phyloP scores from a whole-genome alignment of 2,329 filamentous ascomycete genomes.

The Fusarium globosum region DNA sequence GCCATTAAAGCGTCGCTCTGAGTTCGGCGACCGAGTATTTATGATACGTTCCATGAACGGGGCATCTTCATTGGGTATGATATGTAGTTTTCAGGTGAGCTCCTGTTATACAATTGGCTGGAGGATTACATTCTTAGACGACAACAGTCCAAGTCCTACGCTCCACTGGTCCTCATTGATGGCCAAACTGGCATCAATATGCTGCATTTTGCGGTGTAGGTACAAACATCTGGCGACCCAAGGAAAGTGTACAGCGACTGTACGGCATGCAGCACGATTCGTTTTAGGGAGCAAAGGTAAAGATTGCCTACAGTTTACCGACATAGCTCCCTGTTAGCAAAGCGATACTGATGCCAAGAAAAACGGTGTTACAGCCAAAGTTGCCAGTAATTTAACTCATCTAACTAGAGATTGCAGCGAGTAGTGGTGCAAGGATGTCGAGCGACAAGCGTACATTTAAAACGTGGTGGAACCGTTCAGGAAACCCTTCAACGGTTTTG shows the following conservation, averaged over 20 bases:
- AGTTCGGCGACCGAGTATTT: not conserved
- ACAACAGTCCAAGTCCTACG: not conserved
- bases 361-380: constrained; percentile 3
- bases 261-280: not conserved
- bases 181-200: not conserved
- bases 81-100: not conserved
- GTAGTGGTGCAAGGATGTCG: constrained; percentile 28
- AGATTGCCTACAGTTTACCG: not conserved
- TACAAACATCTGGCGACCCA: constrained; percentile 1
- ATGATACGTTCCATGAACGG: not conserved
- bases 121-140: not conserved
- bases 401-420: constrained; percentile 23
- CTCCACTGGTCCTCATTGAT: not conserved
- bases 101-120: constrained; percentile 3
- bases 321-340: not conserved
- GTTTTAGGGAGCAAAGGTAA: not conserved
- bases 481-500: constrained; percentile 22
- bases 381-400: constrained; percentile 20
- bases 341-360: constrained; percentile 20
- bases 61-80: not conserved
- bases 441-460: constrained; percentile 16
- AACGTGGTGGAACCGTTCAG: constrained; percentile 36
- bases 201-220: not conserved
- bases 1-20: not conserved
- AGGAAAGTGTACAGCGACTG: not conserved